Conservation (phyloP, 345 rosid species). For the Eutrema yunnanense region DNA sequence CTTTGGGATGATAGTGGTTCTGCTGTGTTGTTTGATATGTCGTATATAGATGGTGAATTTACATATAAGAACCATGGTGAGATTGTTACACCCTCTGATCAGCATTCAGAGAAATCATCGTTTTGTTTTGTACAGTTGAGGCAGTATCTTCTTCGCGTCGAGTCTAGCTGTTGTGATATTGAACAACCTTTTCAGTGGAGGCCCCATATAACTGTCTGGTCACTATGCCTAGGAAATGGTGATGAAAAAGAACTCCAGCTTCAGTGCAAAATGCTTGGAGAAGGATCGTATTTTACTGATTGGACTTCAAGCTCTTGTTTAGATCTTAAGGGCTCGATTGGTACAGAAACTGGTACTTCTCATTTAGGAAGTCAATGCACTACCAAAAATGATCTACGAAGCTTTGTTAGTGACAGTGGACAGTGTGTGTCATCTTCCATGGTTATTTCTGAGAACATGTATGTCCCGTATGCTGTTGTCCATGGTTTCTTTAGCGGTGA, state of each 20-base stretch:
- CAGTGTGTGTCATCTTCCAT: constrained; percentile 76
- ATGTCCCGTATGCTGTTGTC: constrained; percentile 71
- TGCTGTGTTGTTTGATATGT: constrained; percentile 56
- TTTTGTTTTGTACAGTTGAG: constrained; percentile 53
- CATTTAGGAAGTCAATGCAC: constrained; percentile 18
- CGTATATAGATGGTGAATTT: constrained; percentile 50
- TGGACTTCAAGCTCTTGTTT: constrained; percentile 36
- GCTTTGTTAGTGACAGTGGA: constrained; percentile 27
- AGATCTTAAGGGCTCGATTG: constrained; percentile 7
- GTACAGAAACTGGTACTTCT: constrained; percentile 18
- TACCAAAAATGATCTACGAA: constrained; percentile 19
- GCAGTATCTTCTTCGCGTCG: constrained; percentile 53
- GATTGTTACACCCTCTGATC: constrained; percentile 45
- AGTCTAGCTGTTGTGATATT: constrained; percentile 49
- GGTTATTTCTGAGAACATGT: constrained; percentile 73
- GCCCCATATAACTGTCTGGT: constrained; percentile 66
- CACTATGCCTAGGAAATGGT: constrained; percentile 32
- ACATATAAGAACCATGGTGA: constrained; percentile 37
- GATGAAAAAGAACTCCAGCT: constrained; percentile 24
- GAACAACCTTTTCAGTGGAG: constrained; percentile 61
- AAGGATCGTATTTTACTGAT: constrained; percentile 39
- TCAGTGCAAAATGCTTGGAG: constrained; percentile 46
- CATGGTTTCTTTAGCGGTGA: constrained; percentile 75
- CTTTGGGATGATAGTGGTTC: constrained; percentile 58
- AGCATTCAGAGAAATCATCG: constrained; percentile 27